These are phyloP conservation scores for Ceratocystis cubensis DNA, from an alignment of 2,329 filamentous ascomycete species.

Conservation along the genomic window DNA sequence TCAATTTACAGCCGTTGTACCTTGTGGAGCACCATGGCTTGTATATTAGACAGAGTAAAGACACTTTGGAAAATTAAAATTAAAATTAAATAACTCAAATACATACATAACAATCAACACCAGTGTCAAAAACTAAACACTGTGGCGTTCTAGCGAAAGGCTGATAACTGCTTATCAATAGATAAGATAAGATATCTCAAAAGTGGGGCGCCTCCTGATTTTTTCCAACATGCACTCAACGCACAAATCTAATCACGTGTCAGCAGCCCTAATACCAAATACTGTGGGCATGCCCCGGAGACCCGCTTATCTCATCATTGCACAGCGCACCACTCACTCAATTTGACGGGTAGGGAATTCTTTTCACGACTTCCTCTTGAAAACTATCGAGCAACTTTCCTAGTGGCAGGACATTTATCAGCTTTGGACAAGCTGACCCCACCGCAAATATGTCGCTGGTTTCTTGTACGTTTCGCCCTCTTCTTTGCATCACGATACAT, in stretches of 20 bases:
- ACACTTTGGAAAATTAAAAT: too few species aligned
- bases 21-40: too few species aligned
- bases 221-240: neutral
- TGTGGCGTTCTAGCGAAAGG: too few species aligned
- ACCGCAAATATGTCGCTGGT: conserved; percentile 26
- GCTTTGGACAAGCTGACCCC: conserved; percentile 25
- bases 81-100: too few species aligned
- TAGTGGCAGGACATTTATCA: conserved; percentile 22
- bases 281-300: conserved; percentile 20
- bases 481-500: conserved; percentile 9
- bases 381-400: conserved; percentile 22
- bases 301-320: conserved; percentile 21
- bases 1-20: too few species aligned
- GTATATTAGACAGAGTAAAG: too few species aligned
- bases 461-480: conserved; percentile 20
- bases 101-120: too few species aligned
- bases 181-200: neutral
- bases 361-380: conserved; percentile 20
- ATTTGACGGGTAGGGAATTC: conserved; percentile 18
- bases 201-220: neutral
- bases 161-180: neutral
- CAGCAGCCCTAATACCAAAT: conserved; percentile 21
- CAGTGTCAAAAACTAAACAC: too few species aligned
- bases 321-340: conserved; percentile 20
- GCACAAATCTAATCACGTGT: conserved; percentile 20